Percentiles rank a stretch among this genome's conserved stretches.
Evolutionary conservation across 345 rosid genomes (phyloP).

Genomic region (Stellera chamaejasme): DNA sequence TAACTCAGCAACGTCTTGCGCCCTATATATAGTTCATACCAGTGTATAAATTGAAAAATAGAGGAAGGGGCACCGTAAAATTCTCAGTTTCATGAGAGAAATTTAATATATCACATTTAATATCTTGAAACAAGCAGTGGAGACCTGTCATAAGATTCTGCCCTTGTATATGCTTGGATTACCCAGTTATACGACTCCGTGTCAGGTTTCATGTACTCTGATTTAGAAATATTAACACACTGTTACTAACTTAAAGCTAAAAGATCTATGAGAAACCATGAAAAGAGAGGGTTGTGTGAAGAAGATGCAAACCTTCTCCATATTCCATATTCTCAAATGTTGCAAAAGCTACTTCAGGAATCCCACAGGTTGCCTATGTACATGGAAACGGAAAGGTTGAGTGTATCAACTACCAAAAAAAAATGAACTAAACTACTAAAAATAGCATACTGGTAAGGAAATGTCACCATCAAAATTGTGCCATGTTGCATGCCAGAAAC

Average conservation of each 20-base stretch:
- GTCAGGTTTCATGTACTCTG: conserved; percentile 90
- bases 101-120: too few relatives aligned
- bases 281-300: not conserved
- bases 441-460: not conserved
- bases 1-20: conserved; percentile 92
- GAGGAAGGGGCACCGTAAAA: not conserved
- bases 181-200: conserved; percentile 97
- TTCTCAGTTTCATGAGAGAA: too few relatives aligned
- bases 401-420: conserved; percentile 1
- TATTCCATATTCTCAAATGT: conserved; percentile 98
- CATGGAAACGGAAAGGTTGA: conserved; percentile 18
- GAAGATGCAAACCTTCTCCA: conserved; percentile 68
- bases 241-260: not conserved
- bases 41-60: conserved; percentile 7
- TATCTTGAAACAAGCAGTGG: too few relatives aligned
- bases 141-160: conserved; percentile 94
- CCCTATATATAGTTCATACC: conserved; percentile 45
- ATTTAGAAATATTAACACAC: conserved; percentile 14
- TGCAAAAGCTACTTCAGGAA: conserved; percentile 86
- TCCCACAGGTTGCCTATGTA: conserved; percentile 80
- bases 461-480: not conserved
- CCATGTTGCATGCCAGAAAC: not conserved
- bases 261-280: not conserved
- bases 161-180: conserved; percentile 94
- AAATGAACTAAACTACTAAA: not conserved